Percentiles rank a stretch among this genome's conserved stretches.
phyloP scores from a whole-genome alignment of 1,284 basidiomycete species.

The Tilletiaria anomala region DNA sequence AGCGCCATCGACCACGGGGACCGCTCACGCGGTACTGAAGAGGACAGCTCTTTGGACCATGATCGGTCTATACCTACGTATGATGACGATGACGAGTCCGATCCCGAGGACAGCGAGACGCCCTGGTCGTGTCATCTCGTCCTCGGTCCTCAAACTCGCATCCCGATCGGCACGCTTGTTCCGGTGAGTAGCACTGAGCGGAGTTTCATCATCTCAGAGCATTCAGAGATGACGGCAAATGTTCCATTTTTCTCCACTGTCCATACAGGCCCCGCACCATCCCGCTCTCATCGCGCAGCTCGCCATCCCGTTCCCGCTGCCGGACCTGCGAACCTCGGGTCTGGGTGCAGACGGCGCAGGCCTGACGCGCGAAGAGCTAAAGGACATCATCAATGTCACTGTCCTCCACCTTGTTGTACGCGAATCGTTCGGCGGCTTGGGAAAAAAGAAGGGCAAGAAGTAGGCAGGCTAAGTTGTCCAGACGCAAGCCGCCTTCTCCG shows the following conservation, averaged over 20 bases:
- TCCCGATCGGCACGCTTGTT: constrained; percentile 44
- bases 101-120: constrained; percentile 87
- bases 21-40: constrained; percentile 6
- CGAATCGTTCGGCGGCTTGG: constrained; percentile 79
- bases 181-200: too few relatives aligned
- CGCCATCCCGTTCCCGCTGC: constrained; percentile 68
- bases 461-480: too few relatives aligned
- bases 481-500: too few relatives aligned
- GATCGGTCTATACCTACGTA: constrained; percentile 1
- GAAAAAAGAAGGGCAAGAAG: too few relatives aligned
- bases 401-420: constrained; percentile 81
- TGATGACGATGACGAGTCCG: constrained; percentile 41
- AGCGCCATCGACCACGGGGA: constrained; percentile 6
- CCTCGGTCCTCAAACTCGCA: constrained; percentile 32
- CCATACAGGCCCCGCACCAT: constrained; percentile 88
- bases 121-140: constrained; percentile 66
- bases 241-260: constrained; percentile 62
- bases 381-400: constrained; percentile 76
- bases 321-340: constrained; percentile 23
- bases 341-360: constrained; percentile 26
- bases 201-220: too few relatives aligned
- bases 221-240: constrained; percentile 7
- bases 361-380: constrained; percentile 71
- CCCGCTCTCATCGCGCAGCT: constrained; percentile 84
- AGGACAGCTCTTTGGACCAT: background rate